phyloP scores from a whole-genome alignment of 768 basidiomycete genomes.

The Chiua virens region DNA sequence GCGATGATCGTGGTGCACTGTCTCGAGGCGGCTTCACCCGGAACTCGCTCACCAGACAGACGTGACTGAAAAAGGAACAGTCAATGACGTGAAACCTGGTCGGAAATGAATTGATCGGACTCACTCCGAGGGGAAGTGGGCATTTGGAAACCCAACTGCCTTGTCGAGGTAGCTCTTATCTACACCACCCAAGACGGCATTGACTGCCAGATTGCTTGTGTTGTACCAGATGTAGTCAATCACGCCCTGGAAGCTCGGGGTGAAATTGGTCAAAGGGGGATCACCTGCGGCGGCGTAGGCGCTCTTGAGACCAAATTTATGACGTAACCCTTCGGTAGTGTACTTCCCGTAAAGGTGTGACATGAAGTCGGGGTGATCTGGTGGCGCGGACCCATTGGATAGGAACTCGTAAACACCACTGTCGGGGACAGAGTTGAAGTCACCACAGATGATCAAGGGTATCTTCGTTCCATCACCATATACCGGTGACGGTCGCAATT shows the following conservation, averaged over 20 bases:
- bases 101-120: conserved; percentile 34
- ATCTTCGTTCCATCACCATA: conserved; percentile 89
- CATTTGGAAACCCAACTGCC: conserved; percentile 95
- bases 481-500: conserved; percentile 54
- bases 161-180: conserved; percentile 83
- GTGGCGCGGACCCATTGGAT: conserved; percentile 62
- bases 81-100: neutral
- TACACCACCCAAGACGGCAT: conserved; percentile 85
- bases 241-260: conserved; percentile 80
- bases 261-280: conserved; percentile 83
- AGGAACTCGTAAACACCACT: conserved; percentile 94
- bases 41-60: conserved; percentile 73
- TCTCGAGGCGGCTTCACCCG: conserved; percentile 74
- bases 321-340: conserved; percentile 85
- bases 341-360: conserved; percentile 87
- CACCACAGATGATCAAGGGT: conserved; percentile 89
- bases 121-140: conserved; percentile 96
- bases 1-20: conserved; percentile 34
- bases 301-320: conserved; percentile 79
- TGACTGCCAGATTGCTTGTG: conserved; percentile 67
- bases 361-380: conserved; percentile 90
- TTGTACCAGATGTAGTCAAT: conserved; percentile 97
- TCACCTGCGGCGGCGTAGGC: conserved; percentile 68
- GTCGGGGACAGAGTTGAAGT: conserved; percentile 87
- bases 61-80: conserved; percentile 50